Evolutionary conservation across 225 moss, liverwort and hornwort species (phyloP).

Genomic region (Bryum argenteum): DNA sequence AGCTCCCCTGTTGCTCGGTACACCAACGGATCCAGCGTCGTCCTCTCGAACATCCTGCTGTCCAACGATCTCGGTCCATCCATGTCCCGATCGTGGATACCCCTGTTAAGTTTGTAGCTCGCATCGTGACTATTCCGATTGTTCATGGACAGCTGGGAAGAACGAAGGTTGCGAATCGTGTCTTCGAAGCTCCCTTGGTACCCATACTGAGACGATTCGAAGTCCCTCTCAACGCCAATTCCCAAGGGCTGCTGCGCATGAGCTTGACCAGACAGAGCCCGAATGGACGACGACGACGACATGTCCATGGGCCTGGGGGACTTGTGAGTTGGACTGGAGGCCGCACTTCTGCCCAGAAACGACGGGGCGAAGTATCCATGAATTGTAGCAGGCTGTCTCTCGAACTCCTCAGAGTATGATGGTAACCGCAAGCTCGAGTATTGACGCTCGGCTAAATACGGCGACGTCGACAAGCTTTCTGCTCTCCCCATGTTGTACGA

Average conservation of each 20-base stretch:
- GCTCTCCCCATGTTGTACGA: slow-evolving; percentile 31
- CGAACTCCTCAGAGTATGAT: slow-evolving; percentile 56
- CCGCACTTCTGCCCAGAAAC: slow-evolving; percentile 50
- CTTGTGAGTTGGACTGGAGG: slow-evolving; percentile 46
- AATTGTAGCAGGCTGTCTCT: slow-evolving; percentile 80
- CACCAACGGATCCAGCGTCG: slow-evolving; percentile 54
- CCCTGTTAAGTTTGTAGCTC: slow-evolving; percentile 27
- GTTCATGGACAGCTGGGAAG: slow-evolving; percentile 43
- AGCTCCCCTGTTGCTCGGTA: slow-evolving; percentile 87
- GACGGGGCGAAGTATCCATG: slow-evolving; percentile 77
- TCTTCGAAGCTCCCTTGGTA: slow-evolving; percentile 39
- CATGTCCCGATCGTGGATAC: slow-evolving; percentile 30
- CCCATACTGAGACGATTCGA: slow-evolving; percentile 38
- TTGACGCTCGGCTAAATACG: slow-evolving; percentile 55
- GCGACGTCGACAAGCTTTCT: slow-evolving; percentile 40
- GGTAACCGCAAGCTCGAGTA: slow-evolving; percentile 77
- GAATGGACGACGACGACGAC: slow-evolving; percentile 34
- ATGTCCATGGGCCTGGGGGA: slow-evolving; percentile 54
- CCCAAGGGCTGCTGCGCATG: slow-evolving; percentile 46
- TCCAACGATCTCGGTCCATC: slow-evolving; percentile 44
- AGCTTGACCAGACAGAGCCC: slow-evolving; percentile 44
- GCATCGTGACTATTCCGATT: slow-evolving; percentile 18
- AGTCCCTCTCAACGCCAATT: slow-evolving; percentile 45
- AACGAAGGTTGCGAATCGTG: slow-evolving; percentile 42
- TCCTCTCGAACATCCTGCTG: slow-evolving; percentile 36